These are phyloP conservation scores for Pharnaceum exiguum DNA, from an alignment of 148 eudicot genomes.

Conservation along the genomic window DNA sequence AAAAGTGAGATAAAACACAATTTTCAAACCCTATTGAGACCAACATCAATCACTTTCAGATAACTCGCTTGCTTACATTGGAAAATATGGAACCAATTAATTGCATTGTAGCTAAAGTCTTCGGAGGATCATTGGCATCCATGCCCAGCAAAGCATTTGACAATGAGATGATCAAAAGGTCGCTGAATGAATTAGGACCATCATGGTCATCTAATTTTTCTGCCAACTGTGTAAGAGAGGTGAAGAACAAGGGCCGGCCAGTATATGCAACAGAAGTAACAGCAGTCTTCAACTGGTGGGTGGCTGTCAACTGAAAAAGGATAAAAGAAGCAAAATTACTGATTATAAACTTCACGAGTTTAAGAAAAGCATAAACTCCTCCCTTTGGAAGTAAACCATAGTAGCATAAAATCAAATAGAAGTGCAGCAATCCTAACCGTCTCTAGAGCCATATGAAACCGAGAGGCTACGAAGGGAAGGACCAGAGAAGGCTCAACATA, in stretches of 20 bases:
- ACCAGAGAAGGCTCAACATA: slow-evolving; percentile 91
- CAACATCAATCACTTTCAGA: background rate
- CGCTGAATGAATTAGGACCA: slow-evolving; percentile 44
- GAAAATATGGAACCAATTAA: slow-evolving; percentile 92
- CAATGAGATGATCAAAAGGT: slow-evolving; percentile 74
- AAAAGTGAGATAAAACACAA: slow-evolving; percentile 19
- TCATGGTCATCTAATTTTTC: slow-evolving; percentile 34
- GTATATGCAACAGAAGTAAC: slow-evolving; percentile 86
- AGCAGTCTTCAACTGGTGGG: slow-evolving; percentile 95
- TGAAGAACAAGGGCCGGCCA: slow-evolving; percentile 68
- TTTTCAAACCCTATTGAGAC: background rate
- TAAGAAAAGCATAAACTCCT: background rate
- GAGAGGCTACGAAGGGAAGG: slow-evolving; percentile 83
- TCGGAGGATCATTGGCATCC: slow-evolving; percentile 99
- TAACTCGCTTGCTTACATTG: slow-evolving; percentile 45
- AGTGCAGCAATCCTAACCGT: slow-evolving; percentile 57
- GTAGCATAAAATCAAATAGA: background rate
- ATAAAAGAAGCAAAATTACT: slow-evolving; percentile 8
- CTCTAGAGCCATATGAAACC: slow-evolving; percentile 95
- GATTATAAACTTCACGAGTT: background rate
- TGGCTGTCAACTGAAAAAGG: slow-evolving; percentile 81
- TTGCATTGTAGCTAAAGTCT: slow-evolving; percentile 97
- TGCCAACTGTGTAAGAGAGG: slow-evolving; percentile 41
- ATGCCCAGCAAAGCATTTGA: slow-evolving; percentile 94
- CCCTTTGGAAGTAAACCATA: background rate